Evolutionary conservation across 202 grass and related monocot species (phyloP).

Genomic region (Dendrocalamus latiflorus): DNA sequence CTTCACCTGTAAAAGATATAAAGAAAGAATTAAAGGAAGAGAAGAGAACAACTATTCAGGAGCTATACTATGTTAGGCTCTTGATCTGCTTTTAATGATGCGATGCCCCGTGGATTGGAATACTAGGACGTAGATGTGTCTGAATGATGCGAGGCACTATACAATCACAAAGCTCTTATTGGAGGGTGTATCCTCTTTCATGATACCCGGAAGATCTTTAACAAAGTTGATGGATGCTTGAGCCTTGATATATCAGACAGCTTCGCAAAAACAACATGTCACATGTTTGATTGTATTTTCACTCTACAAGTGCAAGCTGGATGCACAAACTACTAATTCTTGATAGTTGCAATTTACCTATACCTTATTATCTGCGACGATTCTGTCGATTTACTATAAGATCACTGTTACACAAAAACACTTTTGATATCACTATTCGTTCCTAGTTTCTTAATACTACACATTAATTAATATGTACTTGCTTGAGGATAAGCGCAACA

Average conservation of each 20-base stretch:
- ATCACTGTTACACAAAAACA: too few relatives aligned
- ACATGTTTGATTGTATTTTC: not conserved
- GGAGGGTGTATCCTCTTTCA: not conserved
- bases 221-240: slow-evolving; percentile 14
- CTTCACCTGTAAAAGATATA: not conserved
- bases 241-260: not conserved
- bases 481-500: not conserved
- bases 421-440: not conserved
- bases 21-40: not conserved
- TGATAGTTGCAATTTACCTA: not conserved
- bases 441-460: not conserved
- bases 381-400: too few relatives aligned
- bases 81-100: slow-evolving; percentile 33
- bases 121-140: not conserved
- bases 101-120: not conserved
- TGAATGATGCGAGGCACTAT: slow-evolving; percentile 19
- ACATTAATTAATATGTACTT: not conserved
- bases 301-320: not conserved
- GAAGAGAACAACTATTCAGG: not conserved
- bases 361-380: too few relatives aligned
- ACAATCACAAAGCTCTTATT: not conserved
- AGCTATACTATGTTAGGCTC: not conserved
- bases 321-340: not conserved
- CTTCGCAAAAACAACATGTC: not conserved
- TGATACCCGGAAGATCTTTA: slow-evolving; percentile 12